Evolutionary conservation across 2,329 filamentous ascomycete species (phyloP).

Genomic region (Calonectria naviculata): DNA sequence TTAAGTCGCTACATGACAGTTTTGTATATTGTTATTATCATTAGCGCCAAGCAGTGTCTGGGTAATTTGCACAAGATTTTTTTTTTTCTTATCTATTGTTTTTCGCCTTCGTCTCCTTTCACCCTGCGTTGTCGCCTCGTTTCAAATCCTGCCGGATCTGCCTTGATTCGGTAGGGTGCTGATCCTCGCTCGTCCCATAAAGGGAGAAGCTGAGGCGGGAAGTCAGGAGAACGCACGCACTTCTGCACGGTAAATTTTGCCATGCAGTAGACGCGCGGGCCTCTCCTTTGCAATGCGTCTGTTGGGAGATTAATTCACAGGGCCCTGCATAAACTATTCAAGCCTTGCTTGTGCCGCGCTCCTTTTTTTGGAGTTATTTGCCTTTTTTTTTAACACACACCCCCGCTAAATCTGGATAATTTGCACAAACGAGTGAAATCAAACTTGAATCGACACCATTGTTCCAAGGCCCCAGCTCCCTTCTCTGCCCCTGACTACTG

Average conservation of each 20-base stretch:
- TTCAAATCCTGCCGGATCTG: slow-evolving; percentile 5
- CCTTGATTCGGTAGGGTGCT: background rate
- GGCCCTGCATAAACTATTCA: slow-evolving; percentile 35
- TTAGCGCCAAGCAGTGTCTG: background rate
- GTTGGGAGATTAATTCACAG: slow-evolving; percentile 41
- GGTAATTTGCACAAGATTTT: background rate
- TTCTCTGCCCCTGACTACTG: slow-evolving; percentile 39
- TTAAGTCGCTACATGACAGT: background rate
- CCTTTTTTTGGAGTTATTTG: slow-evolving; percentile 11
- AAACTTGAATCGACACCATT: slow-evolving; percentile 3
- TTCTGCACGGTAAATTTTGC: slow-evolving; percentile 25
- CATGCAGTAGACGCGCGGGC: slow-evolving; percentile 22
- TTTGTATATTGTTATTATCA: background rate
- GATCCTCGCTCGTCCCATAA: background rate
- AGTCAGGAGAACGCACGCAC: slow-evolving; percentile 27
- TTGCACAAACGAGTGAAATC: slow-evolving; percentile 2
- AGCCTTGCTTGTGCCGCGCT: slow-evolving; percentile 27
- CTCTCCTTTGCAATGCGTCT: slow-evolving; percentile 41
- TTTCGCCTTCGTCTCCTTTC: slow-evolving; percentile 2
- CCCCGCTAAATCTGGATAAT: background rate
- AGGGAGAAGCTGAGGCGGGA: background rate
- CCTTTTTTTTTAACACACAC: background rate
- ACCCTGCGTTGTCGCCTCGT: slow-evolving; percentile 8
- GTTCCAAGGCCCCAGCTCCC: background rate
- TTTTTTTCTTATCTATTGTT: slow-evolving; percentile 15